Conservation (phyloP, 176 grass and related monocot species). For the Coix lacrymajobi region DNA sequence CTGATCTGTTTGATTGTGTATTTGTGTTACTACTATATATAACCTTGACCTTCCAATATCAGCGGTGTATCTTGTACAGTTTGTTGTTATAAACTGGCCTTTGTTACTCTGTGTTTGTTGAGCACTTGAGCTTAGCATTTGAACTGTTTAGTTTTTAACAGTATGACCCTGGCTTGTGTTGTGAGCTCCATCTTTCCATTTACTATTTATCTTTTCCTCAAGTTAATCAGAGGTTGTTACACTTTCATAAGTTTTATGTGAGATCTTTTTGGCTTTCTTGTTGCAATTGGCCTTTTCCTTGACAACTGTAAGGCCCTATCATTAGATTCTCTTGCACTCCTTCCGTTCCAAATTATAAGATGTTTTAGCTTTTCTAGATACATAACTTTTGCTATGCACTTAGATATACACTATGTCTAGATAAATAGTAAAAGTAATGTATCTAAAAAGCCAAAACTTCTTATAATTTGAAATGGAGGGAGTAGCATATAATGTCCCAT, state of each 20-base stretch:
- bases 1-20: constrained; percentile 20
- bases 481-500: neutral
- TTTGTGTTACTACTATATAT: constrained; percentile 26
- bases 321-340: neutral
- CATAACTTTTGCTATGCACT: neutral
- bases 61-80: constrained; percentile 7
- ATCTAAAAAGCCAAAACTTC: neutral
- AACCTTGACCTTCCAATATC: constrained; percentile 15
- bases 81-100: neutral
- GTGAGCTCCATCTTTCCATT: neutral
- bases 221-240: constrained; percentile 1
- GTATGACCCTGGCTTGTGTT: neutral
- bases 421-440: neutral
- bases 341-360: neutral
- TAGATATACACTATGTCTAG: neutral
- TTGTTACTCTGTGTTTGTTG: neutral
- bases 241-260: neutral
- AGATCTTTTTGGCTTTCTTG: neutral
- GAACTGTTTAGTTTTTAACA: neutral
- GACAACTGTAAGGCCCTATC: neutral
- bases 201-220: neutral
- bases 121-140: neutral
- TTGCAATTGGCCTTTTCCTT: neutral
- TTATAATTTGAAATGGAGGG: neutral
- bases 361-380: neutral